A percentile compares a stretch with the other conserved stretches of the same genome.
These are phyloP conservation scores for Inga oerstediana DNA, from an alignment of 306 rosid species.

Conservation along the genomic window DNA sequence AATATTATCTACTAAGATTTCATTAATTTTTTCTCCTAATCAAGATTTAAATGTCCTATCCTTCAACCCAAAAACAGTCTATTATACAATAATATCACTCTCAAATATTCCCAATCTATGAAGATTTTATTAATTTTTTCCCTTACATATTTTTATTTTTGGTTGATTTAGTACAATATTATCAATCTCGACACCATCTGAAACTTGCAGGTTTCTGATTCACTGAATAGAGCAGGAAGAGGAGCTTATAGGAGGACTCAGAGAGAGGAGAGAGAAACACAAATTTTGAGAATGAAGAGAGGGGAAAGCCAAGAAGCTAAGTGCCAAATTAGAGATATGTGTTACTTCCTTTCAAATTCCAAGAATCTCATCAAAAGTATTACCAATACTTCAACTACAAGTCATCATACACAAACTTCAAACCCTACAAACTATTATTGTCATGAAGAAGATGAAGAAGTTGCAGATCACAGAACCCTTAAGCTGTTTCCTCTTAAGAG, in stretches of 20 bases:
- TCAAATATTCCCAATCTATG: too few species aligned
- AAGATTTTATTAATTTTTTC: too few species aligned
- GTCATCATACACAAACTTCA: conserved; percentile 31
- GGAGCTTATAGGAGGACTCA: conserved; percentile 32
- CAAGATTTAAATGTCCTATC: background rate
- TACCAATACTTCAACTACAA: background rate
- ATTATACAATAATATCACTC: too few species aligned
- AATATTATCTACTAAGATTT: background rate
- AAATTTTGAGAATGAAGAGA: conserved; percentile 30
- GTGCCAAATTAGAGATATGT: conserved; percentile 41
- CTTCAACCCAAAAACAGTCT: background rate
- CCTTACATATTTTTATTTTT: too few species aligned
- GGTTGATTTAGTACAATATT: background rate
- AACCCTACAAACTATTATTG: conserved; percentile 22
- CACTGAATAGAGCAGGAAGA: conserved; percentile 46
- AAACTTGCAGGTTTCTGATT: conserved; percentile 56
- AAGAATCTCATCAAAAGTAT: background rate
- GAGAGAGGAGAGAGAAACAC: conserved; percentile 34
- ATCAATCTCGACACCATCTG: conserved; percentile 27
- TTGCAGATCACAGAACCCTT: conserved; percentile 43
- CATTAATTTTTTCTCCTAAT: background rate
- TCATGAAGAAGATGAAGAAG: conserved; percentile 27
- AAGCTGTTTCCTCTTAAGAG: conserved; percentile 60
- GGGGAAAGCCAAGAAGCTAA: conserved; percentile 29
- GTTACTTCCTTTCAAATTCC: conserved; percentile 31